phyloP scores from a whole-genome alignment of 2,329 filamentous ascomycete genomes.

The Cercospora brassicicola region DNA sequence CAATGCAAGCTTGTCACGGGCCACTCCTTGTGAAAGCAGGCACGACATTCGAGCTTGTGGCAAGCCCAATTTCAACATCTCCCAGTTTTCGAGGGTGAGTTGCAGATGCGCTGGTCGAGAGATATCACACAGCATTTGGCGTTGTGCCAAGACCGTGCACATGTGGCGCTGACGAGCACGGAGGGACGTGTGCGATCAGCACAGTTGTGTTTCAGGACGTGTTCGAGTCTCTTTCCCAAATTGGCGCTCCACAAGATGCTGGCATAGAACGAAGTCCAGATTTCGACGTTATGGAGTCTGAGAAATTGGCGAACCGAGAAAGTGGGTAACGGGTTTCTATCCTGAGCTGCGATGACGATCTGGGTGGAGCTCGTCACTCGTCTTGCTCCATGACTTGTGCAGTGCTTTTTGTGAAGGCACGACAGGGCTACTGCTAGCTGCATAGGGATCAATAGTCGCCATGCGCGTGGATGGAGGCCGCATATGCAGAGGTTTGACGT shows the following conservation, averaged over 20 bases:
- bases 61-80: not conserved
- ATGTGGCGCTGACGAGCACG: not conserved
- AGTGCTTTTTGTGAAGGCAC: not conserved
- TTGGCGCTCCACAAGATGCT: not conserved
- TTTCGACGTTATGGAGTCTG: slow-evolving; percentile 48
- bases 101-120: not conserved
- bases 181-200: not conserved
- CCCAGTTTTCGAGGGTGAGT: not conserved
- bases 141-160: not conserved
- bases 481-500: not conserved
- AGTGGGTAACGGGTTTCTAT: not conserved
- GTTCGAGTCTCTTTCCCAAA: not conserved
- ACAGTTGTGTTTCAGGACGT: not conserved
- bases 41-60: not conserved
- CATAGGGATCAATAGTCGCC: not conserved
- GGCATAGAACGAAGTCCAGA: slow-evolving; percentile 45
- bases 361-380: not conserved
- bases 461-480: not conserved
- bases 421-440: not conserved
- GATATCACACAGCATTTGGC: not conserved
- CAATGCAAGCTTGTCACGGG: not conserved
- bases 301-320: not conserved
- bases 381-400: not conserved
- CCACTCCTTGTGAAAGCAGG: not conserved
- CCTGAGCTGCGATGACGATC: not conserved